Evolutionary conservation across 768 basidiomycete genomes (phyloP).

Genomic region (Lactarius akahatsu): DNA sequence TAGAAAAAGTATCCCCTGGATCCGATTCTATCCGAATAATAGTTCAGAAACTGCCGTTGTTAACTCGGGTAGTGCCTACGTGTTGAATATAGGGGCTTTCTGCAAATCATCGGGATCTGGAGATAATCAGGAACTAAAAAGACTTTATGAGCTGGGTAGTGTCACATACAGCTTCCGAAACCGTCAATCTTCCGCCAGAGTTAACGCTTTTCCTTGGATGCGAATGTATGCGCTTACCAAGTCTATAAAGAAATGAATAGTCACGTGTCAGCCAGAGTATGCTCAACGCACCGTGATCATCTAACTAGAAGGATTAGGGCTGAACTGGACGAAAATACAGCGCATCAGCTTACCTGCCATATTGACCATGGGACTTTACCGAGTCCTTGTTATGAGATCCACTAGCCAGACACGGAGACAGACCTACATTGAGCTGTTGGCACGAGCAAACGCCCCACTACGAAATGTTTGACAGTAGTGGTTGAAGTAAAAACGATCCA

Average conservation of each 20-base stretch:
- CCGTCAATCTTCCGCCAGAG: constrained; percentile 61
- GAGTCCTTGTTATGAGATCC: background rate
- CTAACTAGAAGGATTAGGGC: constrained; percentile 38
- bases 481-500: constrained; percentile 88
- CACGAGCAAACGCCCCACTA: constrained; percentile 84
- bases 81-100: constrained; percentile 64
- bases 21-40: constrained; percentile 58
- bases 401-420: background rate
- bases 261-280: background rate
- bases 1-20: constrained; percentile 87
- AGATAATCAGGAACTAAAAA: constrained; percentile 16
- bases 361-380: constrained; percentile 74
- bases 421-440: constrained; percentile 86
- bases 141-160: background rate
- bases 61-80: constrained; percentile 43
- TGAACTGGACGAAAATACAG: constrained; percentile 6
- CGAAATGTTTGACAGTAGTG: constrained; percentile 89
- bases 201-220: background rate
- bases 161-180: constrained; percentile 72
- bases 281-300: constrained; percentile 69
- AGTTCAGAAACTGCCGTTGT: background rate
- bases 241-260: background rate
- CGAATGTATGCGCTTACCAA: constrained; percentile 15
- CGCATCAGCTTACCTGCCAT: constrained; percentile 61
- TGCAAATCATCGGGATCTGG: constrained; percentile 83